These are phyloP conservation scores for Canavalia gladiata DNA, from an alignment of 306 rosid genomes.

Conservation along the genomic window DNA sequence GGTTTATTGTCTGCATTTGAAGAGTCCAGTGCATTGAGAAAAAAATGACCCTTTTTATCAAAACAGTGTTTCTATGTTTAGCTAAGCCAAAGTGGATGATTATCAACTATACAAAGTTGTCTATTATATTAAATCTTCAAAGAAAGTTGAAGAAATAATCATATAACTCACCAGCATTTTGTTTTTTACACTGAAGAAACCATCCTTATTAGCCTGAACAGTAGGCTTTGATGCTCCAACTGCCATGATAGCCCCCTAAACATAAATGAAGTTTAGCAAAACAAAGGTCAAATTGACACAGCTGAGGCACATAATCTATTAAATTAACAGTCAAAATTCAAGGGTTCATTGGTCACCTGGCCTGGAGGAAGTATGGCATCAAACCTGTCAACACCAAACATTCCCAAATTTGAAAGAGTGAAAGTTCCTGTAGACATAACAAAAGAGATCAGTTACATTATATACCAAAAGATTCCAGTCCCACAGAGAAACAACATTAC, in stretches of 20 bases:
- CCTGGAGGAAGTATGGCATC: conserved; percentile 97
- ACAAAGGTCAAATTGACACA: not conserved
- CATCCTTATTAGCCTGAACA: conserved; percentile 66
- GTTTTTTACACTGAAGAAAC: conserved; percentile 77
- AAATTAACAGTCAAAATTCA: conserved; percentile 1
- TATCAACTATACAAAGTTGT: not conserved
- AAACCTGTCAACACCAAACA: conserved; percentile 89
- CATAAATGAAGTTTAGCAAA: conserved; percentile 41
- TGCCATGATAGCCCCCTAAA: conserved; percentile 93
- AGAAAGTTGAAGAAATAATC: not conserved
- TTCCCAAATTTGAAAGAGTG: conserved; percentile 89
- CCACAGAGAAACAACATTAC: not conserved
- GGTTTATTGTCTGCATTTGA: conserved; percentile 6
- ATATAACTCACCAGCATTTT: conserved; percentile 76
- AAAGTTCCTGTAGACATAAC: conserved; percentile 66
- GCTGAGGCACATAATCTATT: conserved; percentile 18
- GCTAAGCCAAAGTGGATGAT: not conserved
- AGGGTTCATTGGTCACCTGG: conserved; percentile 60
- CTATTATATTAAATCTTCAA: not conserved
- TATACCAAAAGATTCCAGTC: conserved; percentile 3
- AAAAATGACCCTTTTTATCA: not conserved
- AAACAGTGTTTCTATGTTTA: not conserved
- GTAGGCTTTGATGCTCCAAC: conserved; percentile 90
- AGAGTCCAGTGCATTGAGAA: not conserved
- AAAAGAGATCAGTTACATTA: too few species aligned